Conservation (phyloP, 2,329 filamentous ascomycete genomes). For the Colletotrichum agaves region DNA sequence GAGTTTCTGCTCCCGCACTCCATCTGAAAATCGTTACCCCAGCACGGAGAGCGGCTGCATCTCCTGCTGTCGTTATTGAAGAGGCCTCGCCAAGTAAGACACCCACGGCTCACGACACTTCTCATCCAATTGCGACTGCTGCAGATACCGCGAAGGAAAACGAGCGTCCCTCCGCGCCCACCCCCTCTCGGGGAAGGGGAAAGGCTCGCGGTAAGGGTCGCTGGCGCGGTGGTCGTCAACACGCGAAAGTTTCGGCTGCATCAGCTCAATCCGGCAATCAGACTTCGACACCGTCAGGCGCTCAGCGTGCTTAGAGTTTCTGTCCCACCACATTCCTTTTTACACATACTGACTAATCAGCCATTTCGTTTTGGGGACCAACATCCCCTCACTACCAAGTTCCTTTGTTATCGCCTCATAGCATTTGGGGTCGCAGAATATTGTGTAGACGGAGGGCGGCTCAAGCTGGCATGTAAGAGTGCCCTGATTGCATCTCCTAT, state of each 20-base stretch:
- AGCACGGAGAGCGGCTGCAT: background rate
- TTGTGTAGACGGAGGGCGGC: conserved; percentile 8
- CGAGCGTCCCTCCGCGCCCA: background rate
- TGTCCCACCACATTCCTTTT: background rate
- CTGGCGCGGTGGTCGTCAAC: conserved; percentile 20
- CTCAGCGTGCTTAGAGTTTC: background rate
- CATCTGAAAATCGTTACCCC: background rate
- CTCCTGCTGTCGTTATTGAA: background rate
- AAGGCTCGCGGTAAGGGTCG: conserved; percentile 11
- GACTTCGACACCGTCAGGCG: background rate
- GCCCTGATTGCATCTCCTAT: background rate
- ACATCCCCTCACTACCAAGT: background rate
- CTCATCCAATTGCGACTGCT: background rate
- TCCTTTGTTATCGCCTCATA: background rate
- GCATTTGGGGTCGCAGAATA: background rate
- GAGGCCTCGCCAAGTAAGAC: background rate
- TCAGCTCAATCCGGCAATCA: background rate
- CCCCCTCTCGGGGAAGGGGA: background rate
- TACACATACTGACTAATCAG: background rate
- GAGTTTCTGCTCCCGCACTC: conserved; percentile 9
- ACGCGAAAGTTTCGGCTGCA: background rate
- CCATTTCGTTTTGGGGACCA: background rate
- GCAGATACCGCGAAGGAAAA: background rate
- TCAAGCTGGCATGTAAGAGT: background rate
- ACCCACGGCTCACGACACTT: background rate